Evolutionary conservation across 257 asterid species (phyloP).

Genomic region (Solanum clarkiae): DNA sequence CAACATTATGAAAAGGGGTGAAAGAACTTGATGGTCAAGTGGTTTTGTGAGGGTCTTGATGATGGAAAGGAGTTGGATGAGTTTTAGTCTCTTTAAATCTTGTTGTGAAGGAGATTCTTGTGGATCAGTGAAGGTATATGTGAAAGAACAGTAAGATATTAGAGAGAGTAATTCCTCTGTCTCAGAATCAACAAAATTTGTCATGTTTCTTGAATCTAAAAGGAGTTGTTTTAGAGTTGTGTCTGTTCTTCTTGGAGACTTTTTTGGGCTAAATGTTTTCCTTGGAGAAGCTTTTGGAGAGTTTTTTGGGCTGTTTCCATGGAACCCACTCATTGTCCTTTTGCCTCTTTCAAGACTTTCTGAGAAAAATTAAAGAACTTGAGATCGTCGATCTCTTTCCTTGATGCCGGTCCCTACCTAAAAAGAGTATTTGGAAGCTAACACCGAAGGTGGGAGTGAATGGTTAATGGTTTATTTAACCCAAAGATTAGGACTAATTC

Average conservation of each 20-base stretch:
- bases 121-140: constrained; percentile 49
- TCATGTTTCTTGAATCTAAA: constrained; percentile 37
- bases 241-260: constrained; percentile 15
- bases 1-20: constrained; percentile 48
- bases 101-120: constrained; percentile 45
- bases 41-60: constrained; percentile 23
- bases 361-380: neutral
- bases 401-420: neutral
- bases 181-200: constrained; percentile 14
- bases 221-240: constrained; percentile 43
- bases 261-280: neutral
- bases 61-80: constrained; percentile 36
- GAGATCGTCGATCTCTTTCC: no score
- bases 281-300: neutral
- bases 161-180: constrained; percentile 29
- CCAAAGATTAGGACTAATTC: neutral
- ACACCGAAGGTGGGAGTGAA: neutral
- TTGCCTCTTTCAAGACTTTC: neutral
- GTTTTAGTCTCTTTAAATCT: constrained; percentile 47
- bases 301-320: constrained; percentile 29
- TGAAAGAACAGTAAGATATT: constrained; percentile 39
- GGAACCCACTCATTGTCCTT: constrained; percentile 14
- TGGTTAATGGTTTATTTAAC: neutral
- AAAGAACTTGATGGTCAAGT: constrained; percentile 15
- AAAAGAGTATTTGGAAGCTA: neutral